Evolutionary conservation across 306 rosid species (phyloP), one percentile per base, ranked within the genome.

Genomic region (Herpetospermum pedunculosum): DNA sequence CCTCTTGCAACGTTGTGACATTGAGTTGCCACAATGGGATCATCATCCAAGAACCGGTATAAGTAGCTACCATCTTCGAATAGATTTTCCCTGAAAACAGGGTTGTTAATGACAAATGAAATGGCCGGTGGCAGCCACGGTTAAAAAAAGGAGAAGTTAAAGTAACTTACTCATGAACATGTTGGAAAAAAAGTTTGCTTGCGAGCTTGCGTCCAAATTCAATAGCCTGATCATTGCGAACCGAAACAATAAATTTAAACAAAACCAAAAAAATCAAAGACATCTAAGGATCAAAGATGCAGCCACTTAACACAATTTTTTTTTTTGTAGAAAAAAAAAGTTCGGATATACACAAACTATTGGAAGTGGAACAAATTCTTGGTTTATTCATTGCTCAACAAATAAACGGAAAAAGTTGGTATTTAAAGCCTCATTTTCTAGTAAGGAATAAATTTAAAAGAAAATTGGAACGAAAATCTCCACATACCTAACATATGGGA

Each of bases 121-220:
- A 50, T 23, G 41, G n/a, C n/a, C n/a, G 37, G 14, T 32, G 29
- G 67, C 67, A 44, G 14, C 55, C 73, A 41, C 3, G 18, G 25
- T 28, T 11, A 26, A 26, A 40, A 18, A 74, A 26, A 26, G 53
- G 47, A 77, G 70, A 69, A 68, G 25, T 41, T 59, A 32, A 43
- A 74, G 67, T 30, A 77, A 89, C 97, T 89, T 80, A 94, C 98
- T 85, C 96, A 71, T 84, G 87, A 85, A 94, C 90, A 77, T 91
- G 90, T 57, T 83, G 84, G 77, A 91, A 86, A 80, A 94, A 90
- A 68, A 84, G 81, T 78, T 91, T 81, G 76, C 78, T 81, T n/a
- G 94, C 94, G 76, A 94, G 96, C 84, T 89, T 89, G 74, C 90
- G 92, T 68, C 91, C 98, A 88, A 87, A 91, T 67, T 88, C 92